A percentile compares a stretch with the other conserved stretches of the same genome.
Evolutionary conservation across 495 filamentous ascomycete species (phyloP).

Genomic region (Annulohypoxylon stygium): DNA sequence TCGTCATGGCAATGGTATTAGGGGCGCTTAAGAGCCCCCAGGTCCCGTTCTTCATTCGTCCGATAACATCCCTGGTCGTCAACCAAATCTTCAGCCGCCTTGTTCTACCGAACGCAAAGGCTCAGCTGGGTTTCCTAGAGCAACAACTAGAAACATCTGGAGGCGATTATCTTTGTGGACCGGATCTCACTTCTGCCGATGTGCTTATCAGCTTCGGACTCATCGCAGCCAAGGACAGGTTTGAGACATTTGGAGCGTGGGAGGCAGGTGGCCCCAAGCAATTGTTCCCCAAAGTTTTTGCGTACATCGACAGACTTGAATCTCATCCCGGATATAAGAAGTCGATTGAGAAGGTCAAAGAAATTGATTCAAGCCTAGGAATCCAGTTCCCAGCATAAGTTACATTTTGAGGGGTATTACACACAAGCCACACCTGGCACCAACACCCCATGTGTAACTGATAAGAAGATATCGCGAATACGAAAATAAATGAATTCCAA

Average conservation of each 20-base stretch:
- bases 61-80: slow-evolving; percentile 75
- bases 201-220: slow-evolving; percentile 84
- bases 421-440: not conserved
- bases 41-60: slow-evolving; percentile 87
- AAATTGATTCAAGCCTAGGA: slow-evolving; percentile 66
- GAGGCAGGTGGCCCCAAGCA: slow-evolving; percentile 40
- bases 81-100: slow-evolving; percentile 70
- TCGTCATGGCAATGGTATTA: slow-evolving; percentile 63
- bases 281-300: slow-evolving; percentile 63
- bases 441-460: not conserved
- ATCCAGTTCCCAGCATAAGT: slow-evolving; percentile 34
- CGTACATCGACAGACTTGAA: slow-evolving; percentile 74
- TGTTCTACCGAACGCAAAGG: slow-evolving; percentile 72
- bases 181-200: slow-evolving; percentile 80
- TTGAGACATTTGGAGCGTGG: slow-evolving; percentile 60
- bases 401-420: slow-evolving; percentile 3
- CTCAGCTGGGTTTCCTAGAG: slow-evolving; percentile 80
- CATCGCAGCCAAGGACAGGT: slow-evolving; percentile 67
- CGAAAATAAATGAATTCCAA: not conserved
- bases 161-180: slow-evolving; percentile 79
- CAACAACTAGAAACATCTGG: slow-evolving; percentile 73
- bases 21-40: slow-evolving; percentile 68
- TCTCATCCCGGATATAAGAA: slow-evolving; percentile 69
- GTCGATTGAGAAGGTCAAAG: slow-evolving; percentile 69
- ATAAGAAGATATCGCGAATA: slow-evolving; percentile 4